A percentile compares a stretch with the other conserved stretches of the same genome.
Conservation (phyloP, 1,139 yeast genomes). For the Taphrina sp. region DNA sequence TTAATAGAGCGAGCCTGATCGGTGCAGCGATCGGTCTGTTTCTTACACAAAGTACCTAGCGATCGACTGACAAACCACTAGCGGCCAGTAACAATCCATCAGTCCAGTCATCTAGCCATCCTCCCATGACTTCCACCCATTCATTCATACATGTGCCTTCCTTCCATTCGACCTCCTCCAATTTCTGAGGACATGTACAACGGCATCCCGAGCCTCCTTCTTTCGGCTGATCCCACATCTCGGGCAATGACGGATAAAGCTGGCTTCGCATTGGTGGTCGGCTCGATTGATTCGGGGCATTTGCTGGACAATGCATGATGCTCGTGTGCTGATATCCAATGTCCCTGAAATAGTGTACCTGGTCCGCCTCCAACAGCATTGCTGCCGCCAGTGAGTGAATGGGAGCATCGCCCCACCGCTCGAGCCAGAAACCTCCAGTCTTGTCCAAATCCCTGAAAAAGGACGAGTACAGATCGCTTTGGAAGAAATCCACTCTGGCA, state of each 20-base stretch:
- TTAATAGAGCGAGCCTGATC: too few species aligned
- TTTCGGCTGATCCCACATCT: constrained; percentile 50
- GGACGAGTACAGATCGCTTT: too few species aligned
- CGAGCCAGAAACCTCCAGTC: constrained; percentile 77
- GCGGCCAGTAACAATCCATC: too few species aligned
- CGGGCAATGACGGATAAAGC: constrained; percentile 45
- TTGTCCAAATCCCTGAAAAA: constrained; percentile 64
- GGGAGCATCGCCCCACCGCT: constrained; percentile 96
- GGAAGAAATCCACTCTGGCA: too few species aligned
- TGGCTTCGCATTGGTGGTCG: constrained; percentile 42
- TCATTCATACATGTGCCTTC: constrained; percentile 54
- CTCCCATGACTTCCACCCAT: constrained; percentile 52
- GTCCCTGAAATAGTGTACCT: constrained; percentile 84
- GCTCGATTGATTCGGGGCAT: constrained; percentile 48
- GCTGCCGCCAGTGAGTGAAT: constrained; percentile 82
- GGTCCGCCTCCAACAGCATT: constrained; percentile 61
- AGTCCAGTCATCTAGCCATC: too few species aligned
- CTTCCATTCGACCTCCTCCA: constrained; percentile 56
- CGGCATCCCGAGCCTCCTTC: constrained; percentile 76
- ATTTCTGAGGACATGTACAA: constrained; percentile 67
- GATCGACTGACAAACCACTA: too few species aligned
- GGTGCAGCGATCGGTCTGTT: too few species aligned
- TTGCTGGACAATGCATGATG: constrained; percentile 77
- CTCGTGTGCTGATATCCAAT: too few species aligned
- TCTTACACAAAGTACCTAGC: too few species aligned